Base-by-base conservation (phyloP, 768 basidiomycete genomes). In the Russula foetens region DNA sequence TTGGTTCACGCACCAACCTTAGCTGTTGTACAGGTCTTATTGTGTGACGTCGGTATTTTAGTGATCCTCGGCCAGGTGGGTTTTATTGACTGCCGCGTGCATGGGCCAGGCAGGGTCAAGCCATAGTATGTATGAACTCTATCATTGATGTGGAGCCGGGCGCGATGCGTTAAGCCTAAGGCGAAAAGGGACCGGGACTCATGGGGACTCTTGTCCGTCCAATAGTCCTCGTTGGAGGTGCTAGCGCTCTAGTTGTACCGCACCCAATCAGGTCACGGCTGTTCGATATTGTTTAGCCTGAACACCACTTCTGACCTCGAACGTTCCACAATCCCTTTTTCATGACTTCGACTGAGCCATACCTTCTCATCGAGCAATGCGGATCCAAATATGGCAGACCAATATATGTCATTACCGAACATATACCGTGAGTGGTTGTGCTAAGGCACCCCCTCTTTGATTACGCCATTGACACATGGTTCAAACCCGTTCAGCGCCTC, bases 381-480 rank as follows among this genome's bases (percentile, higher is more conserved):
- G 75, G 75, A 11, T 72, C 76, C 38, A 72, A 72, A 31, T 71
- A 75, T n/a, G 75, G 76, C 48, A 73, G 70, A 53, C 74, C 75
- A 52, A 76, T 75, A 64, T 75, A 75, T 57, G 75, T 75, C 64
- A 77, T 75, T 67, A 75, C 75, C 21, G 76, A 75, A 65, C 65
- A 75, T 49, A 73, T 66, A 39, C 76, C 75, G 76, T 76, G 62
- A 75, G 75, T 76, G n/a, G n/a, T 29, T 24, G 44, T 24, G 21
- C 21, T n/a, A 26, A 21, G 28, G 47, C 17, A 23, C n/a, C 60
- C 49, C n/a, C n/a, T n/a, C n/a, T 47, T 28, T 43, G 26, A 33
- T 47, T 48, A 52, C 47, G 65, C 72, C 60, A 70, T 67, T 55
- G 46, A 56, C 53, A 43, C 39, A 12, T 26, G 43, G n/a, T 49